phyloP scores from a whole-genome alignment of 306 rosid genomes.

The Pterocarpus macrocarpus region DNA sequence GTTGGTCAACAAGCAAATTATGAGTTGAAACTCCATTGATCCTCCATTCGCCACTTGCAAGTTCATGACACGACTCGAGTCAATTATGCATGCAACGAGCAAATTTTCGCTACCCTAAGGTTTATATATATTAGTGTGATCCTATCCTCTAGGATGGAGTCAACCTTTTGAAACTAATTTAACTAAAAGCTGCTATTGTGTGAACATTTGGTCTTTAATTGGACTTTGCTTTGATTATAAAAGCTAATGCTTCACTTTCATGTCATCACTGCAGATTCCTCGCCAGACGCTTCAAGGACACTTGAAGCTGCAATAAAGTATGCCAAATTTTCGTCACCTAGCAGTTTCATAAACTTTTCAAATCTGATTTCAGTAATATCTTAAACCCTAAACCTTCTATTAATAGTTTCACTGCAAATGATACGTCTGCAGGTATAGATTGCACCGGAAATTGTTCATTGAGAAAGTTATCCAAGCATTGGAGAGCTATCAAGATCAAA shows the following conservation, averaged over 20 bases:
- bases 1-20: not conserved
- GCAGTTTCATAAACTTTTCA: constrained; percentile 31
- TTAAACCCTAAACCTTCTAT: constrained; percentile 8
- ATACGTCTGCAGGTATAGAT: constrained; percentile 75
- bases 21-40: not conserved
- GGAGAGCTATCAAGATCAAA: constrained; percentile 79
- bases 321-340: constrained; percentile 35
- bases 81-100: not conserved
- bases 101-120: not conserved
- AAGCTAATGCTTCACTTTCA: constrained; percentile 36
- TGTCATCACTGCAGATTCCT: constrained; percentile 65
- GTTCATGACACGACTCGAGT: not conserved
- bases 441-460: constrained; percentile 78
- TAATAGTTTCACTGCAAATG: constrained; percentile 28
- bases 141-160: constrained; percentile 15
- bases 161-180: not conserved
- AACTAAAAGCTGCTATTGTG: not conserved
- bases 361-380: constrained; percentile 28
- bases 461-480: constrained; percentile 78
- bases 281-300: constrained; percentile 64
- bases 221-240: constrained; percentile 30
- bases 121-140: not conserved
- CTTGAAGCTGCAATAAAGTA: constrained; percentile 84
- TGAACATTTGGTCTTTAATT: constrained; percentile 13
- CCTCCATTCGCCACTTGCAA: not conserved